These are phyloP conservation scores for Cunninghamia lanceolata DNA, from an alignment of 75 land plant genomes.

Conservation along the genomic window DNA sequence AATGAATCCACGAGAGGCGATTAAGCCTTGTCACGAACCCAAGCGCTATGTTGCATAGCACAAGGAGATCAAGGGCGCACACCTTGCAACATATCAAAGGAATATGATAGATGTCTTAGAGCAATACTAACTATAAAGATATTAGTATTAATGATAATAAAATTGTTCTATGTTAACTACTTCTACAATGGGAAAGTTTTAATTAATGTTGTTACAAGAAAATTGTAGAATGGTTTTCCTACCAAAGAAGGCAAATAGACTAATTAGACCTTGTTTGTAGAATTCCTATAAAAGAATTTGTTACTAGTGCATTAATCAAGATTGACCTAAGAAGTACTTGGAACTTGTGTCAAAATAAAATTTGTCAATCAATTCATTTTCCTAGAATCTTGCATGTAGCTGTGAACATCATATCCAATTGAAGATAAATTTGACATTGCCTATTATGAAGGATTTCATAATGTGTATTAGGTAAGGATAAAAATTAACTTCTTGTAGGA, in stretches of 20 bases:
- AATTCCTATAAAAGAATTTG: not conserved
- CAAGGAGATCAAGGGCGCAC: too few species aligned
- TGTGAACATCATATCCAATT: not conserved
- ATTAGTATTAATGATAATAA: not conserved
- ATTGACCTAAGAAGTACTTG: not conserved
- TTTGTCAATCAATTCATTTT: not conserved
- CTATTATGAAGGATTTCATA: not conserved
- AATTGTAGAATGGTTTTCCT: conserved; percentile 1
- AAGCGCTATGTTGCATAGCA: too few species aligned
- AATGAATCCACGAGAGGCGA: too few species aligned
- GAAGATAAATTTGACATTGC: not conserved
- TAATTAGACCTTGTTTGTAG: not conserved
- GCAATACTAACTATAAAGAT: not conserved
- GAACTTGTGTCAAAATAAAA: not conserved
- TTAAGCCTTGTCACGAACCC: too few species aligned
- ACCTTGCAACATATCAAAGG: not conserved
- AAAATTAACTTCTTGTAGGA: not conserved
- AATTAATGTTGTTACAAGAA: not conserved
- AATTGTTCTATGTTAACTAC: not conserved
- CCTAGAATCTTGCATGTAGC: not conserved
- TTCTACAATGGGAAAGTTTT: not conserved
- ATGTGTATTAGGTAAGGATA: not conserved
- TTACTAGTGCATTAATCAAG: not conserved
- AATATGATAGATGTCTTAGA: not conserved
- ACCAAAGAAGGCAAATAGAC: not conserved